phyloP scores from a whole-genome alignment of 2,329 filamentous ascomycete species.

The Hypoxylon sp. region DNA sequence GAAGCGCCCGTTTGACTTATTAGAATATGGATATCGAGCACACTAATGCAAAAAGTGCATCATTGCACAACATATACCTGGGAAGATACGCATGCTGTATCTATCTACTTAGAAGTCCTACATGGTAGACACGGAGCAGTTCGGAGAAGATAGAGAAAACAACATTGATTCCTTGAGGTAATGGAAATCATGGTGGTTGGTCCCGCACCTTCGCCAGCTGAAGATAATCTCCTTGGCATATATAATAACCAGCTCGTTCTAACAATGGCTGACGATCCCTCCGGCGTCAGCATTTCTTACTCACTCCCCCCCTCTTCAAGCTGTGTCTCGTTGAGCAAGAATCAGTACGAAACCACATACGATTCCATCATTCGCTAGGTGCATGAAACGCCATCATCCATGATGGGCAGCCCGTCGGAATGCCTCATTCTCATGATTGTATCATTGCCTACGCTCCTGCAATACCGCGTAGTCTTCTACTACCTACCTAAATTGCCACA shows the following conservation, averaged over 20 bases:
- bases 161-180: slow-evolving; percentile 24
- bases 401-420: neutral
- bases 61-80: slow-evolving; percentile 2
- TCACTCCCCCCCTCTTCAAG: neutral
- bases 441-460: slow-evolving; percentile 6
- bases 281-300: slow-evolving; percentile 7
- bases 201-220: slow-evolving; percentile 14
- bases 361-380: neutral
- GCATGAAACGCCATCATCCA: slow-evolving; percentile 8
- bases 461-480: slow-evolving; percentile 19
- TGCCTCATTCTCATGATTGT: slow-evolving; percentile 1
- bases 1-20: neutral
- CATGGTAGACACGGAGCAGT: neutral
- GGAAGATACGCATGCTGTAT: too few species aligned
- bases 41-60: neutral
- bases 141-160: slow-evolving; percentile 19
- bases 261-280: slow-evolving; percentile 16
- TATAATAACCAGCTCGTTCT: slow-evolving; percentile 21
- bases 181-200: slow-evolving; percentile 31
- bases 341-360: slow-evolving; percentile 2
- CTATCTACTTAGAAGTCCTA: neutral
- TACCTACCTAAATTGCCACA: slow-evolving; percentile 19
- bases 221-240: slow-evolving; percentile 35
- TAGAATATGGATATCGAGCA: neutral
- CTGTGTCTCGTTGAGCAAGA: slow-evolving; percentile 12